phyloP scores from a whole-genome alignment of 352 stramenopile species.

The Phytophthora crassamura region DNA sequence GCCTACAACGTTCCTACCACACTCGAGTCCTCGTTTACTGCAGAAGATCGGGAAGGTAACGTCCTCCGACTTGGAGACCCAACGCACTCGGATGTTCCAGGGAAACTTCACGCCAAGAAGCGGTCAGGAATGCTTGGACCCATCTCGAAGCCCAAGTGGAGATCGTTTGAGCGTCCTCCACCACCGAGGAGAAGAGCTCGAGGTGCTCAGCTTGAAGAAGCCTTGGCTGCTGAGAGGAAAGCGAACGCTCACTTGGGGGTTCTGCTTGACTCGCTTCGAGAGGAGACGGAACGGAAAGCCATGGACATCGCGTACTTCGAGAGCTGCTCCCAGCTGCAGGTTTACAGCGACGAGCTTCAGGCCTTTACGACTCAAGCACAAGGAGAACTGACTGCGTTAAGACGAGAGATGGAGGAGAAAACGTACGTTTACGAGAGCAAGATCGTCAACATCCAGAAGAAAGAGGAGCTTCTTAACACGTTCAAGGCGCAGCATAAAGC shows the following conservation, averaged over 20 bases:
- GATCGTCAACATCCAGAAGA: constrained; percentile 63
- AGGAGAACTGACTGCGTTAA: constrained; percentile 42
- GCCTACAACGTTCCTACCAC: constrained; percentile 44
- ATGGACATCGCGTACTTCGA: constrained; percentile 86
- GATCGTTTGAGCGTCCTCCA: constrained; percentile 38
- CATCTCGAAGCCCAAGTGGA: constrained; percentile 65
- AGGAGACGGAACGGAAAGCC: constrained; percentile 77
- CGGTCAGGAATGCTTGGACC: constrained; percentile 69
- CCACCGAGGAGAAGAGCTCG: constrained; percentile 58
- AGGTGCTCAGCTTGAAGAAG: constrained; percentile 75
- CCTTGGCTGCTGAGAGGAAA: constrained; percentile 54
- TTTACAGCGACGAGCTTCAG: constrained; percentile 53
- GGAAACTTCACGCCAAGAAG: constrained; percentile 68
- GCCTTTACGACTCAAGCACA: constrained; percentile 55
- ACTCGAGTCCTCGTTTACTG: constrained; percentile 13
- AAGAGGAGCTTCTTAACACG: constrained; percentile 70
- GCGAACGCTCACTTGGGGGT: constrained; percentile 54
- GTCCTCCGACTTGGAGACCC: constrained; percentile 5
- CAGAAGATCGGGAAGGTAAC: constrained; percentile 23
- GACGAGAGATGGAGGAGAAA: constrained; percentile 62
- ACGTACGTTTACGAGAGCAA: constrained; percentile 58
- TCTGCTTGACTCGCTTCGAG: constrained; percentile 55
- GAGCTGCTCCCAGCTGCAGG: constrained; percentile 64
- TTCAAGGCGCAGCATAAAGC: constrained; percentile 76
- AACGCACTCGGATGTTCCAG: constrained; percentile 18